phyloP scores from a whole-genome alignment of 345 rosid species.

The Litchi chinensis region DNA sequence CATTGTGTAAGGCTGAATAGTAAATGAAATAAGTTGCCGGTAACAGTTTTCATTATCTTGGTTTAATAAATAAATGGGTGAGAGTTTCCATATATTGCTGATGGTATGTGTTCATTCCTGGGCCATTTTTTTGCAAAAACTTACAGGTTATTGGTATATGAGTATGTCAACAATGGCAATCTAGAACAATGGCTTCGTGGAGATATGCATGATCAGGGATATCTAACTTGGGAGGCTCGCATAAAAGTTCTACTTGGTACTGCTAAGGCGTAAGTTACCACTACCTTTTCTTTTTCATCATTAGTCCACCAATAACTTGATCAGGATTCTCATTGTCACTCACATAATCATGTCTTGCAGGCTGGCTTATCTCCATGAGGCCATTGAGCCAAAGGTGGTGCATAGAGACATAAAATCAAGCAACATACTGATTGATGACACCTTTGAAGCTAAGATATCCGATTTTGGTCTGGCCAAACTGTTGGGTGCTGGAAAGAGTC shows the following conservation, averaged over 20 bases:
- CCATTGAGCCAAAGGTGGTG: constrained; percentile 98
- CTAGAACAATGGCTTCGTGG: constrained; percentile 97
- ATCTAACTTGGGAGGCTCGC: constrained; percentile 94
- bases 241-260: constrained; percentile 86
- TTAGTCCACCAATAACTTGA: neutral
- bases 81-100: neutral
- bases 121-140: constrained; percentile 7
- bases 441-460: constrained; percentile 86
- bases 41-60: neutral
- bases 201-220: constrained; percentile 69
- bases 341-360: constrained; percentile 38
- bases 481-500: constrained; percentile 87
- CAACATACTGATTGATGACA: constrained; percentile 84
- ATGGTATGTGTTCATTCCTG: neutral
- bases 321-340: constrained; percentile 18
- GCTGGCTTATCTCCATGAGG: constrained; percentile 90
- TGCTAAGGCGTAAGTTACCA: constrained; percentile 77
- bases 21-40: neutral
- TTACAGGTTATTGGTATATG: constrained; percentile 77
- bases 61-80: constrained; percentile 1
- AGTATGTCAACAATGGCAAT: constrained; percentile 91
- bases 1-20: neutral
- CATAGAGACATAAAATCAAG: constrained; percentile 98
- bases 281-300: constrained; percentile 1
- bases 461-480: constrained; percentile 95